Evolutionary conservation across 2,329 filamentous ascomycete species (phyloP).

Genomic region (Penicillium brevicompactum): DNA sequence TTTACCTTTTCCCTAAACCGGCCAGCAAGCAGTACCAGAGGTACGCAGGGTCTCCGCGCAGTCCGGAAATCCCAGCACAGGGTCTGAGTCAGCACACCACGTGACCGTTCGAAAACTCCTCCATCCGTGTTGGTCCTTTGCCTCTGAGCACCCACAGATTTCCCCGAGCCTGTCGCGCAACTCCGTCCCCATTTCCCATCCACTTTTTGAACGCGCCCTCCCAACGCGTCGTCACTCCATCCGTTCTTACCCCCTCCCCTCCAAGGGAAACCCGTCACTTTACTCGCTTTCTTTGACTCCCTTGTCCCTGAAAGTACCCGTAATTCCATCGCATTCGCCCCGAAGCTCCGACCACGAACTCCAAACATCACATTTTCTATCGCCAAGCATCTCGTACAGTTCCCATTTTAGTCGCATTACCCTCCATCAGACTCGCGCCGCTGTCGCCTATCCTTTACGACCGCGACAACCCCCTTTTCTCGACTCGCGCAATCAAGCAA

Average conservation of each 20-base stretch:
- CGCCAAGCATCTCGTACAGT: constrained; percentile 36
- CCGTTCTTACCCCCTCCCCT: constrained; percentile 23
- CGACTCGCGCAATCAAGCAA: constrained; percentile 27
- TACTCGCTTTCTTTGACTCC: constrained; percentile 22
- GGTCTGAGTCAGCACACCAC: constrained; percentile 31
- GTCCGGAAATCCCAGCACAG: constrained; percentile 10
- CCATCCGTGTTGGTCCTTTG: constrained; percentile 33
- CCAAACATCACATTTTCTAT: constrained; percentile 36
- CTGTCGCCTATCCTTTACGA: constrained; percentile 24
- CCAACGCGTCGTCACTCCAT: constrained; percentile 28
- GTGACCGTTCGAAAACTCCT: constrained; percentile 31
- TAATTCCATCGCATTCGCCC: constrained; percentile 27
- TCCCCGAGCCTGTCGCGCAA: constrained; percentile 42
- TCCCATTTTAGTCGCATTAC: constrained; percentile 29
- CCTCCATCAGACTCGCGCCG: constrained; percentile 20
- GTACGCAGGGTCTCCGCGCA: background rate
- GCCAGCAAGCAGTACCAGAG: constrained; percentile 4
- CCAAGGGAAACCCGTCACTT: constrained; percentile 22
- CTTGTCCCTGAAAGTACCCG: constrained; percentile 21
- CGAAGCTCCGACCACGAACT: constrained; percentile 26
- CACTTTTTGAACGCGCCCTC: constrained; percentile 35
- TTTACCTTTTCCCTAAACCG: constrained; percentile 3
- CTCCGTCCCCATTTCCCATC: constrained; percentile 39
- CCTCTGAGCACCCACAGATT: constrained; percentile 38
- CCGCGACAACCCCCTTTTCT: constrained; percentile 21